Percentiles rank a stretch among this genome's conserved stretches.
phyloP scores from a whole-genome alignment of 768 basidiomycete genomes.

The Suillus tomentosus region DNA sequence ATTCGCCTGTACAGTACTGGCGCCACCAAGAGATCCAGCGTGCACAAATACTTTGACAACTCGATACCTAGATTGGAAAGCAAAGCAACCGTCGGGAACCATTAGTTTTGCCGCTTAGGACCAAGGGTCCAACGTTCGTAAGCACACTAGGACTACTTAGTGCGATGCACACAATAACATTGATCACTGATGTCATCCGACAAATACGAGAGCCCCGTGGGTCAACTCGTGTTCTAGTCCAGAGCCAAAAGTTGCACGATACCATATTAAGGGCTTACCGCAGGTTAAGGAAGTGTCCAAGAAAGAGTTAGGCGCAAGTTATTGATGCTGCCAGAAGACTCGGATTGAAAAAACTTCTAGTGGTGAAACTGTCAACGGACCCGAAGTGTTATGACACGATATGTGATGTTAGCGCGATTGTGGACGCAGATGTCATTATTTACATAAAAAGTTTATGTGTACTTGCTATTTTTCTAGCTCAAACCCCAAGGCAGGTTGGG shows the following conservation, averaged over 20 bases:
- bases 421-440: background rate
- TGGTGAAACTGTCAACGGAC: background rate
- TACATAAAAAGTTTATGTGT: background rate
- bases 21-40: background rate
- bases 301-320: background rate
- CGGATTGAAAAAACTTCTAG: background rate
- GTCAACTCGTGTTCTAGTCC: background rate
- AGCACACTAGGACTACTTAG: background rate
- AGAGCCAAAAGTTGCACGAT: background rate
- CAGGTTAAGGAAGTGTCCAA: background rate
- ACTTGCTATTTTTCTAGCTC: background rate
- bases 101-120: background rate
- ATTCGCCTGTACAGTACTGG: background rate
- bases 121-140: background rate
- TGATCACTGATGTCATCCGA: background rate
- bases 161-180: background rate
- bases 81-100: background rate
- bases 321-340: background rate
- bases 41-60: background rate
- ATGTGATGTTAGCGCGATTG: background rate
- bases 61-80: background rate
- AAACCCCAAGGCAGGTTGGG: background rate
- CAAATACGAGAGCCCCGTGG: background rate
- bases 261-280: background rate
- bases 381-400: background rate